These are phyloP conservation scores for Phytopythium oedochilum DNA, from an alignment of 352 stramenopile genomes.

Conservation along the genomic window DNA sequence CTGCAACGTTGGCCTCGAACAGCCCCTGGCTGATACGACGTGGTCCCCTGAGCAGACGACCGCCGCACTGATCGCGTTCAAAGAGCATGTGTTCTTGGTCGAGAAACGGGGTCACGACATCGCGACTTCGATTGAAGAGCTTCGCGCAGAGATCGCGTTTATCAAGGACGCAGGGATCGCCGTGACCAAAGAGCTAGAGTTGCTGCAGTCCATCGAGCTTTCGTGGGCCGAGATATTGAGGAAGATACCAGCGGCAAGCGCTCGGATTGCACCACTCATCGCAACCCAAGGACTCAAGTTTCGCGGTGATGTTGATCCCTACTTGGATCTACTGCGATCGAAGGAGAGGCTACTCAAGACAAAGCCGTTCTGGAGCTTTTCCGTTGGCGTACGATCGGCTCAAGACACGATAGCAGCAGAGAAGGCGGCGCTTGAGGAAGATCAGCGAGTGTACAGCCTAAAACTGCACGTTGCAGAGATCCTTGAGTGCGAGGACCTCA, in stretches of 20 bases:
- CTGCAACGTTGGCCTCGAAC: constrained; percentile 68
- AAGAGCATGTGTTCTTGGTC: constrained; percentile 75
- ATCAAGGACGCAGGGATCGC: constrained; percentile 53
- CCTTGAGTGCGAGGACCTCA: constrained; percentile 90
- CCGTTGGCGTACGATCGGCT: constrained; percentile 32
- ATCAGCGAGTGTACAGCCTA: constrained; percentile 31
- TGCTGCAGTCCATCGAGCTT: constrained; percentile 41
- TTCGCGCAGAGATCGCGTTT: constrained; percentile 61
- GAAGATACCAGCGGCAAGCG: constrained; percentile 60
- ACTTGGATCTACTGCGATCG: constrained; percentile 69
- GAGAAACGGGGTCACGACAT: constrained; percentile 71
- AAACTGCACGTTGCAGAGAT: constrained; percentile 90
- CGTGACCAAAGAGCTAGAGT: constrained; percentile 50
- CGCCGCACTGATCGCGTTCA: constrained; percentile 58
- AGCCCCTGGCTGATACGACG: constrained; percentile 47
- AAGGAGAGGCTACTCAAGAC: constrained; percentile 48
- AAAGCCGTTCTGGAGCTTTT: constrained; percentile 64
- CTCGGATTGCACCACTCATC: constrained; percentile 63
- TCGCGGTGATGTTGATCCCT: constrained; percentile 72
- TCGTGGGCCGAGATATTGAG: constrained; percentile 61
- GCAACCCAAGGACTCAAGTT: constrained; percentile 56
- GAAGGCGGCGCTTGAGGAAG: constrained; percentile 23
- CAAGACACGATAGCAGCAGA: constrained; percentile 42
- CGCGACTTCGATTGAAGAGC: constrained; percentile 54
- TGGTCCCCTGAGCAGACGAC: constrained; percentile 64